Conservation (phyloP, 148 eudicot species). For the Polygonum maritimum region DNA sequence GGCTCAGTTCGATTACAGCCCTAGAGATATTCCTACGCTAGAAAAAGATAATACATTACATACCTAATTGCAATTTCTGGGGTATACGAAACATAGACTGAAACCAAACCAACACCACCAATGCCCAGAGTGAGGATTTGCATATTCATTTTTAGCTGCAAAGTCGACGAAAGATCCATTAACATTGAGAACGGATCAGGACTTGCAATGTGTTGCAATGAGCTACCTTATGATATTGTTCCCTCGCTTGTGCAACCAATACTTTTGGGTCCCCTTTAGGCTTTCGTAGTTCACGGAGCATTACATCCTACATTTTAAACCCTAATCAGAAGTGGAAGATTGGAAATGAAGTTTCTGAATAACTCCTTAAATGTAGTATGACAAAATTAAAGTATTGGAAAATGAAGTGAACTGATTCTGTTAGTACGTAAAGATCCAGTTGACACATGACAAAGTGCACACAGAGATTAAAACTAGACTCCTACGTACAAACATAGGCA, state of each 20-base stretch:
- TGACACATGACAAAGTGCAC: too few relatives aligned
- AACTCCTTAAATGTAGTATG: not conserved
- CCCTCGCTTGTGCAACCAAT: constrained; percentile 79
- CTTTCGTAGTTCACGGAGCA: constrained; percentile 53
- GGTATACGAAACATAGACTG: constrained; percentile 75
- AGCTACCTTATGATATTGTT: constrained; percentile 65
- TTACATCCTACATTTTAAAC: constrained; percentile 41
- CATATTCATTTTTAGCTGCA: constrained; percentile 76
- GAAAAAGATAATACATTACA: constrained; percentile 1
- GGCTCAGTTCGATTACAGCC: too few relatives aligned
- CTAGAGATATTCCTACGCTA: not conserved
- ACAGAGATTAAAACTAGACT: too few relatives aligned
- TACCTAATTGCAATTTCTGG: constrained; percentile 87
- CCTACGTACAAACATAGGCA: too few relatives aligned
- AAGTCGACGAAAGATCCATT: not conserved
- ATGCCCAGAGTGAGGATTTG: constrained; percentile 68
- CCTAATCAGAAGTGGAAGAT: not conserved
- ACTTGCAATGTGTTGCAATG: not conserved
- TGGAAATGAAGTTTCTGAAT: not conserved
- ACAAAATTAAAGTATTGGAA: not conserved
- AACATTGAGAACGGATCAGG: not conserved
- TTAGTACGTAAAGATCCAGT: not conserved
- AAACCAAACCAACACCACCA: constrained; percentile 74
- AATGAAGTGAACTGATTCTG: not conserved
- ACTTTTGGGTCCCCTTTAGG: constrained; percentile 72